Evolutionary conservation across 2,329 filamentous ascomycete species (phyloP), one percentile per base, ranked within the genome.

Genomic region (Gaeumannomyces tritici): DNA sequence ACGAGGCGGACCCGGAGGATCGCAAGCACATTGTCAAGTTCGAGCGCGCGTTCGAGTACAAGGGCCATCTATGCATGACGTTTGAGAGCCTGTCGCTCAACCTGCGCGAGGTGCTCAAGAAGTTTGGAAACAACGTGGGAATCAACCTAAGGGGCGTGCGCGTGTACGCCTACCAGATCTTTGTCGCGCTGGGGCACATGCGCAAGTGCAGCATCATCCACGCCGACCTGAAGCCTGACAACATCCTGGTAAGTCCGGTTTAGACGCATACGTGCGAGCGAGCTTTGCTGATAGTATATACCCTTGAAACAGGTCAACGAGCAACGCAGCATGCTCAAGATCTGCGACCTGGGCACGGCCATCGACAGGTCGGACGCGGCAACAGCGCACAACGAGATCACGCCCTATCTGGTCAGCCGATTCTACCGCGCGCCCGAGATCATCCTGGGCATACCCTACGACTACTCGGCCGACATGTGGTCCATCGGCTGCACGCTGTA

Each of bases 361-460:
- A 93, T 93, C 63, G 90, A 96, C 70, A 87, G 89, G 62, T 89
- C 90, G 15, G 95, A 99, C 69, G 83, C 83, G 1, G 83, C 82
- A 26, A 85, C 82, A n/a, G 81, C 82, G 12, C 82, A 85, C 63
- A 95, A 90, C 66, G 91, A 96, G 70, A 89, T 96, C 65, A 96
- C 92, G 0, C 92, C 92, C 15, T 98, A 98, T 72, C 87, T 99
- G 1, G 92, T 98, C 71, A 97, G 92, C 77, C 89, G 96, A 62
- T 99, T 98, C 76, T 99, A 99, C 74, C 89, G 95, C 65, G 95
- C 95, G 4, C 95, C 96, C 2, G 95, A 99, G 77, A 91, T 99
- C 71, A 96, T 99, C 65, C 83, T 99, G 4, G 95, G 95, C n/a
- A 93, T 97, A 79, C 89, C 90, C 12, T 96, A 96, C 73, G 92